A percentile compares a stretch with the other conserved stretches of the same genome.
Conservation (phyloP, 2,329 filamentous ascomycete genomes). For the Trichoderma brevicompactum region DNA sequence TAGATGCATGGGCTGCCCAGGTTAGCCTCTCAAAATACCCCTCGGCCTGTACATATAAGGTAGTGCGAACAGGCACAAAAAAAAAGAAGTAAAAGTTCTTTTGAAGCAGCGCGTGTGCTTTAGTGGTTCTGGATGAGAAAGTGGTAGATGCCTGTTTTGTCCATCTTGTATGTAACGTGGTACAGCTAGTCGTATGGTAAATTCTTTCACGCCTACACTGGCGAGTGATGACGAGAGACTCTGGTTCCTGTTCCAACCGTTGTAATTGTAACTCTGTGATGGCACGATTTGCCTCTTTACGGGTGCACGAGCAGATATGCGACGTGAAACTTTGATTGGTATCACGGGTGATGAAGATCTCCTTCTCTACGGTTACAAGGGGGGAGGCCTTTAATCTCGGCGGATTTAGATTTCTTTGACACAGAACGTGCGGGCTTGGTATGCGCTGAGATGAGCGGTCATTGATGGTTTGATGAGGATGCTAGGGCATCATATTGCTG, state of each 20-base stretch:
- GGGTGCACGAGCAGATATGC: background rate
- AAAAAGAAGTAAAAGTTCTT: constrained; percentile 31
- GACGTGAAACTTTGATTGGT: background rate
- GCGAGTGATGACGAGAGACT: constrained; percentile 15
- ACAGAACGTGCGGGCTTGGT: background rate
- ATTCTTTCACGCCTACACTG: constrained; percentile 18
- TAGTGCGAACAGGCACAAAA: constrained; percentile 48
- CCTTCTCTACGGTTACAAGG: background rate
- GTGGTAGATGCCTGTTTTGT: constrained; percentile 21
- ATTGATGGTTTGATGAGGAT: background rate
- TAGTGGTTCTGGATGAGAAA: constrained; percentile 8
- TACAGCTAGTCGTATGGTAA: constrained; percentile 24
- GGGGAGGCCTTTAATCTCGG: background rate
- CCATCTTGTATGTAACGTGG: constrained; percentile 28
- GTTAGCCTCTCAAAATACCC: constrained; percentile 34
- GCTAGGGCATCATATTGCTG: background rate
- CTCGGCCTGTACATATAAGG: constrained; percentile 44
- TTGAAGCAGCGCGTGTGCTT: constrained; percentile 25
- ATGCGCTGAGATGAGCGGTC: constrained; percentile 1
- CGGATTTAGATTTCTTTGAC: background rate
- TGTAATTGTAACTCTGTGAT: too few relatives aligned
- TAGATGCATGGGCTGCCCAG: constrained; percentile 31
- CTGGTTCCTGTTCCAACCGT: background rate
- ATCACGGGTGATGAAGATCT: background rate
- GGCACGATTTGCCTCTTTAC: background rate